These are phyloP conservation scores for Diaporthe ilicicola DNA, from an alignment of 2,329 filamentous ascomycete genomes.

Conservation along the genomic window DNA sequence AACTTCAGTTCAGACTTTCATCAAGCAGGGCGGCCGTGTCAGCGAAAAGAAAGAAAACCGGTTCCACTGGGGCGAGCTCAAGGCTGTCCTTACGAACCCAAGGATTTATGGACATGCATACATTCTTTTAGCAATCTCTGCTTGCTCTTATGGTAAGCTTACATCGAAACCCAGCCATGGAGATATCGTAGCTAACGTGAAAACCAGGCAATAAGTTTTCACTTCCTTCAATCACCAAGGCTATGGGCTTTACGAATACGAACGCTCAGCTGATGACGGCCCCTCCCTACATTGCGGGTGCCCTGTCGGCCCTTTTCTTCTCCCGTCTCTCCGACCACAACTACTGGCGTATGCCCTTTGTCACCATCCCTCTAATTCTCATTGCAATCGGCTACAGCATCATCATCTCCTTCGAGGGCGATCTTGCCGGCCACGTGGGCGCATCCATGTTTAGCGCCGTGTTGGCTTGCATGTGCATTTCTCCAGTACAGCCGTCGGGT, in stretches of 20 bases:
- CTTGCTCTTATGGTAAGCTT: slow-evolving; percentile 38
- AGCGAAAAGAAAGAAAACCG: not conserved
- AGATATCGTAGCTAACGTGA: not conserved
- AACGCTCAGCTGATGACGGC: slow-evolving; percentile 61
- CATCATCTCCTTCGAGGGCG: slow-evolving; percentile 67
- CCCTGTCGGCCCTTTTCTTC: slow-evolving; percentile 68
- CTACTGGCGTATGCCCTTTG: slow-evolving; percentile 71
- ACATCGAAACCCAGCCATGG: not conserved
- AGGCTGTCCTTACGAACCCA: slow-evolving; percentile 28
- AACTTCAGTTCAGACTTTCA: slow-evolving; percentile 23
- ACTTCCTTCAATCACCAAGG: slow-evolving; percentile 46
- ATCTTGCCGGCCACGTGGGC: slow-evolving; percentile 50
- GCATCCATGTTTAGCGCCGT: slow-evolving; percentile 74
- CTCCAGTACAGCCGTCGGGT: slow-evolving; percentile 69
- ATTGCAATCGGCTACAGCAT: slow-evolving; percentile 68
- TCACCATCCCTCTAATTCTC: slow-evolving; percentile 66
- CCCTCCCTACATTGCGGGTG: slow-evolving; percentile 68
- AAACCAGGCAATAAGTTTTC: slow-evolving; percentile 38
- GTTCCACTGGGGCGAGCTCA: not conserved
- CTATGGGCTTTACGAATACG: slow-evolving; percentile 45
- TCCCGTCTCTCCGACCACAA: slow-evolving; percentile 75
- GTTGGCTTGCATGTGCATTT: slow-evolving; percentile 74
- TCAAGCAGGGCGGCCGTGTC: not conserved
- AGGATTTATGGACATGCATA: slow-evolving; percentile 33
- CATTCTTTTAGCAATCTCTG: slow-evolving; percentile 40